Evolutionary conservation across 345 rosid genomes (phyloP), one percentile per base, ranked within the genome.

Genomic region (Hypericum perforatum): DNA sequence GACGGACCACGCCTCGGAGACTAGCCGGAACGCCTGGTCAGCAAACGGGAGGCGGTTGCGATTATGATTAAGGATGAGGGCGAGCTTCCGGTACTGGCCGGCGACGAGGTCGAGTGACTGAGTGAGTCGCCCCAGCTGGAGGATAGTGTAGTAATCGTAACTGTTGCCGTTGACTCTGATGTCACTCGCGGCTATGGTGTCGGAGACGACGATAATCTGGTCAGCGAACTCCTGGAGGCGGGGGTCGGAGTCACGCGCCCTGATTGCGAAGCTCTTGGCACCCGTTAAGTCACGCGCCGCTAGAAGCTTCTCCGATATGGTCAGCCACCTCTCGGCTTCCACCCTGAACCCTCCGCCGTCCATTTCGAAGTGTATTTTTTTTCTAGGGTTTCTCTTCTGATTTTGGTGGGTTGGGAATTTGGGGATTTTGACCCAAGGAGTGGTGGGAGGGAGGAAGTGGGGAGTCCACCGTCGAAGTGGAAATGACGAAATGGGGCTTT

Each of bases 1-100:
- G 39, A 84, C 78, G 29, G 64, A 53, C 98, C 98, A 88, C 2
- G 98, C 97, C 53, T 88, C 95, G 10, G 82, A 77, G 52, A 80
- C 87, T 43, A 89, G 60, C 51, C 66, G 68, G 63, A 80, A 76
- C 8, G 95, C 95, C 36, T 73, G 85, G 73, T 88, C 97, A 3
- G 94, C 86, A 45, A 72, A 88, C 0, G 88, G 76, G 54, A 92
- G 75, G 8, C 63, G 66, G 68, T 85, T 85, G 37, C 80, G 53
- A 0, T 69, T 74, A 0, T 97, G 94, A 53, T 76, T 80, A 47
- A 92, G 74, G 41, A 89, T 74, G 37, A 83, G 71, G 37, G 86
- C 81, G 48, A 92, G 82, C 54, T 86, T 79, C 11, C 86, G 84
- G 66, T 78, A 88, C 85, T 92, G 95, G 63, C 70, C 72, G 2